Evolutionary conservation across 306 rosid species (phyloP), one percentile per base, ranked within the genome.

Genomic region (Cercis canadensis): DNA sequence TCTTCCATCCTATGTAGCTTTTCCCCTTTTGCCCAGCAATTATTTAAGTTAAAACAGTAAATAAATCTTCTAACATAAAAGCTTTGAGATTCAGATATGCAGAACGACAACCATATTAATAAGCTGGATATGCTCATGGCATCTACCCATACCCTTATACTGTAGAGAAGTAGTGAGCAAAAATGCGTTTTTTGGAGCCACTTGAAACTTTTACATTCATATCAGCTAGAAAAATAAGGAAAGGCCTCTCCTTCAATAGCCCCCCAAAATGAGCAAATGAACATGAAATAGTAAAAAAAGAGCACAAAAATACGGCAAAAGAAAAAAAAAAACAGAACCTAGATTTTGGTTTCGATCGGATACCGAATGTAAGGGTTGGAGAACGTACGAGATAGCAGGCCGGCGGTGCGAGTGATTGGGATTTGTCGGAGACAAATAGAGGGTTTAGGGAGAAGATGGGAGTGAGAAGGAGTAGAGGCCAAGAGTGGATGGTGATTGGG

Each of bases 371-470:
- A 66, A 39, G 32, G 74, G 70, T 60, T 24, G 5, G 16, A 47
- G 62, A 66, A 75, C 81, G 12, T 79, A 83, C 84, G 79, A 70
- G 74, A 65, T 47, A 50, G 80, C 29, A 50, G 58, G 9, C 47
- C 4, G 12, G 67, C 66, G 1, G 50, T 1, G 57, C 55, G 49
- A 60, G 65, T n/a, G 53, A 64, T 8, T 0, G 31, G 72, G 51
- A 41, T 15, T 63, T 31, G 61, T 64, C 51, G 45, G 36, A 17
- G 69, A 67, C 57, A 51, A 4, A 62, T 14, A 52, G 57, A 71
- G 67, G 76, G 56, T 7, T 54, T 70, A 40, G 37, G 36, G 3
- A 54, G 81, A 47, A 32, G 10, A 18, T 7, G 13, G 11, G 67
- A 39, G 0, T 34, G 11, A 11, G 49, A 37, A 49, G 31, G 45